These are phyloP conservation scores for Juglanconis oblonga DNA, from an alignment of 2,329 filamentous ascomycete genomes.

Conservation along the genomic window DNA sequence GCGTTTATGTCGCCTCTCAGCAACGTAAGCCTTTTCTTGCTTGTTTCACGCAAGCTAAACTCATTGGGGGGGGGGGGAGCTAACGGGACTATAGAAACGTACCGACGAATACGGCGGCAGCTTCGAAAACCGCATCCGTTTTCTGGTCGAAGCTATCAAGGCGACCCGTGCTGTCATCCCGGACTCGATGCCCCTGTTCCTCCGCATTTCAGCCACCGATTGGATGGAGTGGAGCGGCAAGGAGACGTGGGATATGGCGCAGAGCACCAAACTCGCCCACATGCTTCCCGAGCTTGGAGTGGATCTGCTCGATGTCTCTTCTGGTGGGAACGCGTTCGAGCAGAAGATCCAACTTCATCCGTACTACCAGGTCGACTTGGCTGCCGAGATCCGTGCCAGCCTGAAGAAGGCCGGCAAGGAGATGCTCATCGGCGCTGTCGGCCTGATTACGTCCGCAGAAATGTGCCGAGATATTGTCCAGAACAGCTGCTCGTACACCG, in stretches of 20 bases:
- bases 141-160: constrained; percentile 53
- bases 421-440: constrained; percentile 71
- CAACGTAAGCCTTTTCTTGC: constrained; percentile 39
- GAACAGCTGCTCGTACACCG: constrained; percentile 29
- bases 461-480: constrained; percentile 61
- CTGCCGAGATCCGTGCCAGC: constrained; percentile 67
- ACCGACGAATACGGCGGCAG: constrained; percentile 65
- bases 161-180: constrained; percentile 52
- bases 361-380: constrained; percentile 72
- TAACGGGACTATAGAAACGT: constrained; percentile 37
- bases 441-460: constrained; percentile 66
- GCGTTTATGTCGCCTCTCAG: constrained; percentile 61
- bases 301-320: constrained; percentile 80
- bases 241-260: constrained; percentile 65
- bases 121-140: constrained; percentile 64
- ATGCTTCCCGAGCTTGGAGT: constrained; percentile 70
- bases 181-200: constrained; percentile 50
- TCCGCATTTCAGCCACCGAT: constrained; percentile 61
- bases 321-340: constrained; percentile 64
- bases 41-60: no score
- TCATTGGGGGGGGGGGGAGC: background rate
- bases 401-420: constrained; percentile 45
- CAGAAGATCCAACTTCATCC: constrained; percentile 61
- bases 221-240: constrained; percentile 52
- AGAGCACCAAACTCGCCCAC: constrained; percentile 65